phyloP scores from a whole-genome alignment of 306 rosid genomes.

The Delonix regia region DNA sequence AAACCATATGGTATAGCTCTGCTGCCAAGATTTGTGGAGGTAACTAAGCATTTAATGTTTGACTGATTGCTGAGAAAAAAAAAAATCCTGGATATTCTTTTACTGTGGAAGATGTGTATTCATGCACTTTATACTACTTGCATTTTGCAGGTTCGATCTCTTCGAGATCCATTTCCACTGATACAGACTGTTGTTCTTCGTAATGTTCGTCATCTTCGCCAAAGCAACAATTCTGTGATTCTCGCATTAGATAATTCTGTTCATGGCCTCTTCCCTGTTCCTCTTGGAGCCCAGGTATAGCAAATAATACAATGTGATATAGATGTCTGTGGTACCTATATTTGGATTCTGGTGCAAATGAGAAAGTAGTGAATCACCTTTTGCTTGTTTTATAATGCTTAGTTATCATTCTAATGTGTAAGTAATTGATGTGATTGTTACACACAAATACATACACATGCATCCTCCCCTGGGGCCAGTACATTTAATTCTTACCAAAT shows the following conservation, averaged over 20 bases:
- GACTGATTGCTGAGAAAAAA: conserved; percentile 1
- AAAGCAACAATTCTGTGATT: conserved; percentile 59
- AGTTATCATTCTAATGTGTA: neutral
- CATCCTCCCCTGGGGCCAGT: neutral
- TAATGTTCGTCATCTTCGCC: conserved; percentile 75
- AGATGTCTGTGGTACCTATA: conserved; percentile 12
- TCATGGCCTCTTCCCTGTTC: conserved; percentile 92
- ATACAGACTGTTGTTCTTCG: conserved; percentile 93
- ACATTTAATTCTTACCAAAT: neutral
- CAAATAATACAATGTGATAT: conserved; percentile 11
- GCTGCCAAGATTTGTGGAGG: conserved; percentile 93
- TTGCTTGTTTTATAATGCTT: conserved; percentile 15
- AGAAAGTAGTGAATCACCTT: conserved; percentile 22
- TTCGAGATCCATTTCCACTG: conserved; percentile 81
- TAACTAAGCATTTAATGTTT: conserved; percentile 31
- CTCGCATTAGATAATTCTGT: conserved; percentile 84
- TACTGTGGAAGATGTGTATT: conserved; percentile 28
- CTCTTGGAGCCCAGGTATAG: conserved; percentile 97
- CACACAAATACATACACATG: neutral
- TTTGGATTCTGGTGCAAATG: conserved; percentile 31
- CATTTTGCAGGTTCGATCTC: conserved; percentile 80
- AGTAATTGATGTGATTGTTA: neutral
- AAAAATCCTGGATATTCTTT: neutral
- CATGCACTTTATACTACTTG: conserved; percentile 29
- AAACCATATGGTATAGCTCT: conserved; percentile 89